Conservation (phyloP, 2,329 filamentous ascomycete species). For the Neurospora sp. region DNA sequence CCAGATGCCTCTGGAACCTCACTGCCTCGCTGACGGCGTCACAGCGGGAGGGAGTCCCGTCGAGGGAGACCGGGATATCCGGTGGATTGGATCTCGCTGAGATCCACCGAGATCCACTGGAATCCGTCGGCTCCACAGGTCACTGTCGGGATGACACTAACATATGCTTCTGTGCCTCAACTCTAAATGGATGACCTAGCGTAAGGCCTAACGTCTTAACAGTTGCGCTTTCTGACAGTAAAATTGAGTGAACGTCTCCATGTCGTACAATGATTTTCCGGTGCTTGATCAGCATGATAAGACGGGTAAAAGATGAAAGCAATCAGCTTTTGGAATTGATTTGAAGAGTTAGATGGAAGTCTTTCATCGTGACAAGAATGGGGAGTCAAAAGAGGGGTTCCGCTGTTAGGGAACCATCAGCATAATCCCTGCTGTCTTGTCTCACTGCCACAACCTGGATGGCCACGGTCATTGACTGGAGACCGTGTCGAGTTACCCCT, state of each 20-base stretch:
- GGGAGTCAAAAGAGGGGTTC: neutral
- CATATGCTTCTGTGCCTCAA: neutral
- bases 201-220: neutral
- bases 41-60: neutral
- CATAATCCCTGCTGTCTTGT: neutral
- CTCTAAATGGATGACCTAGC: neutral
- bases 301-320: too few relatives aligned
- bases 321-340: too few relatives aligned
- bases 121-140: neutral
- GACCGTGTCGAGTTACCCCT: neutral
- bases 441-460: neutral
- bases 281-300: too few relatives aligned
- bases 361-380: neutral
- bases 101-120: neutral
- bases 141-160: neutral
- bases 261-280: too few relatives aligned
- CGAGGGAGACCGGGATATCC: neutral
- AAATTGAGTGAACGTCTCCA: too few relatives aligned
- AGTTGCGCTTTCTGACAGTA: neutral
- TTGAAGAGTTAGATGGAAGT: neutral
- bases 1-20: neutral
- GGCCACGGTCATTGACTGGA: neutral
- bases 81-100: neutral
- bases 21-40: neutral
- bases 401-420: neutral